These are phyloP conservation scores for Neurospora sp. DNA, from an alignment of 2,329 filamentous ascomycete species.

Conservation along the genomic window DNA sequence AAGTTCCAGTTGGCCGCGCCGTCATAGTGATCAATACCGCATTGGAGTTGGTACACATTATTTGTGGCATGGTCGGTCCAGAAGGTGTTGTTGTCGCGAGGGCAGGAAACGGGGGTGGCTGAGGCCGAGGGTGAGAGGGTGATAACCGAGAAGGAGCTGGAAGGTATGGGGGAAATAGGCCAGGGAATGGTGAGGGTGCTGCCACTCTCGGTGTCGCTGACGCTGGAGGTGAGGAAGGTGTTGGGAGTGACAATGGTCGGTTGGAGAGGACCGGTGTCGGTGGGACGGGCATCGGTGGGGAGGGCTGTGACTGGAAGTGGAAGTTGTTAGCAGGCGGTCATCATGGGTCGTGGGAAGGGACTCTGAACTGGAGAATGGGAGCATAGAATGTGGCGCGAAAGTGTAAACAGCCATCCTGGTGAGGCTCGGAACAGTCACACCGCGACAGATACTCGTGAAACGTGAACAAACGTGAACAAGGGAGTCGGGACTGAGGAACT, in stretches of 20 bases:
- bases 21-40: not conserved
- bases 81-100: not conserved
- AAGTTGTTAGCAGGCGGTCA: not conserved
- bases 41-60: not conserved
- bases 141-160: not conserved
- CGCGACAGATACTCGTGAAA: not conserved
- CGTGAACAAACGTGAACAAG: not conserved
- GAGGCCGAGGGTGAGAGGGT: not conserved
- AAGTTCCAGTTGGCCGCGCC: not conserved
- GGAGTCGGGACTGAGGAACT: not conserved
- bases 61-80: not conserved
- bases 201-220: not conserved
- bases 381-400: not conserved
- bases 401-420: not conserved
- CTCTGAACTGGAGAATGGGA: not conserved
- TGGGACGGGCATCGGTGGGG: not conserved
- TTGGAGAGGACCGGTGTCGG: not conserved
- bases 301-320: not conserved
- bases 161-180: not conserved
- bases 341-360: not conserved
- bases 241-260: not conserved
- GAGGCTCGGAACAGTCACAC: not conserved
- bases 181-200: not conserved
- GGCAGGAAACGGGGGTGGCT: not conserved
- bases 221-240: not conserved